Percentiles rank a stretch among this genome's conserved stretches.
Conservation (phyloP, 331 rosid genomes). For the Acacia pycnantha region DNA sequence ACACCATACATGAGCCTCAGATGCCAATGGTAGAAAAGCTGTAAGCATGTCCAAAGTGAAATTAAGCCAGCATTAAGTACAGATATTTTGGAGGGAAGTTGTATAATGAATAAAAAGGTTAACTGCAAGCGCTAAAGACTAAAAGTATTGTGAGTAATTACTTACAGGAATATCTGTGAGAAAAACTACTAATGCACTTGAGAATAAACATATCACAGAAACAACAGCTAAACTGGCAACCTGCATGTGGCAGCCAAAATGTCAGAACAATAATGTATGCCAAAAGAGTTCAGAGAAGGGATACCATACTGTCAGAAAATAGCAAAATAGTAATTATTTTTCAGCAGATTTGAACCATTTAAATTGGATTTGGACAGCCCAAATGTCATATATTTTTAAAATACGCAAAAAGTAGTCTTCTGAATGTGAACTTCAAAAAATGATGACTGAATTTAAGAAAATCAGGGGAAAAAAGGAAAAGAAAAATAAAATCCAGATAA, state of each 20-base stretch:
- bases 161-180: slow-evolving; percentile 67
- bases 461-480: neutral
- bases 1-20: slow-evolving; percentile 45
- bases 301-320: too few relatives aligned
- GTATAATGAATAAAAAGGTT: neutral
- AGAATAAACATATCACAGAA: slow-evolving; percentile 53
- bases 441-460: neutral
- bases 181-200: slow-evolving; percentile 62
- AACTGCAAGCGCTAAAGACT: slow-evolving; percentile 1
- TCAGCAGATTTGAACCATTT: too few relatives aligned
- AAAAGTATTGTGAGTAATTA: neutral
- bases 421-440: neutral
- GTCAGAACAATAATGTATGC: neutral
- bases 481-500: neutral
- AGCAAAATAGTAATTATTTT: too few relatives aligned
- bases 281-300: too few relatives aligned
- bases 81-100: neutral
- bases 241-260: slow-evolving; percentile 38
- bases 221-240: slow-evolving; percentile 61
- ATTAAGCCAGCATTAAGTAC: slow-evolving; percentile 20
- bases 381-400: too few relatives aligned
- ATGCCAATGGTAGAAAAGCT: slow-evolving; percentile 62
- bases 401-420: neutral
- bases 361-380: too few relatives aligned
- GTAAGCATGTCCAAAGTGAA: slow-evolving; percentile 27